phyloP scores from a whole-genome alignment of 805 yeast species.

The Dipodascopsis uninucleata region DNA sequence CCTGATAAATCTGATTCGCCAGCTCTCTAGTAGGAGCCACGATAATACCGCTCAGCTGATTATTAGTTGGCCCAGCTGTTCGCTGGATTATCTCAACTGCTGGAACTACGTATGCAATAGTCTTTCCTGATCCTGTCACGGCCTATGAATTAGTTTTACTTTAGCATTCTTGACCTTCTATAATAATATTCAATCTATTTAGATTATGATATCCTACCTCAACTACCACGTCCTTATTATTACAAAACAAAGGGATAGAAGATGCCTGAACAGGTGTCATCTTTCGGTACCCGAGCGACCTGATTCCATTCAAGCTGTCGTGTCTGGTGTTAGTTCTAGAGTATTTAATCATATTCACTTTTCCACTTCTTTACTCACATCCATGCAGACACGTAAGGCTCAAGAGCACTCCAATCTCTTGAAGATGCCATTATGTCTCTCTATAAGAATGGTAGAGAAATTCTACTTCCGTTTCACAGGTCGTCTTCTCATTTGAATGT shows the following conservation, averaged over 20 bases:
- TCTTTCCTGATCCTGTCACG: slow-evolving; percentile 97
- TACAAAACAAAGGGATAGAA: slow-evolving; percentile 76
- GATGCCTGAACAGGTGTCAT: slow-evolving; percentile 99
- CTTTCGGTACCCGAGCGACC: slow-evolving; percentile 65
- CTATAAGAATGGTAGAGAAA: no score
- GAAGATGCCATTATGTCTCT: slow-evolving; percentile 42
- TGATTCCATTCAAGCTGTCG: slow-evolving; percentile 53
- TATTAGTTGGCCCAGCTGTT: slow-evolving; percentile 41
- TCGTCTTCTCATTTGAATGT: no score
- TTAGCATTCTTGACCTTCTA: not conserved
- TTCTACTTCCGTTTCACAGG: no score
- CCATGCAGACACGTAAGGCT: slow-evolving; percentile 63
- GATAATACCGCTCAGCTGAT: slow-evolving; percentile 68
- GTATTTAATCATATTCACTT: no score
- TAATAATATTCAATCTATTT: not conserved
- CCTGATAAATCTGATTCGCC: slow-evolving; percentile 55
- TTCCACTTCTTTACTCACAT: slow-evolving; percentile 35
- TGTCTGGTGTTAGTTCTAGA: no score
- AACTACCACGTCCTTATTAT: slow-evolving; percentile 90
- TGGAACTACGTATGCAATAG: slow-evolving; percentile 85
- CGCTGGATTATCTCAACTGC: slow-evolving; percentile 55
- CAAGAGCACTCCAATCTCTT: slow-evolving; percentile 58
- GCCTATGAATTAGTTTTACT: slow-evolving; percentile 42
- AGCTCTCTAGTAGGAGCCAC: slow-evolving; percentile 66
- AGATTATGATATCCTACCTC: no score